Evolutionary conservation across 768 basidiomycete species (phyloP).

Genomic region (Tylopilus rubrobrunneus): DNA sequence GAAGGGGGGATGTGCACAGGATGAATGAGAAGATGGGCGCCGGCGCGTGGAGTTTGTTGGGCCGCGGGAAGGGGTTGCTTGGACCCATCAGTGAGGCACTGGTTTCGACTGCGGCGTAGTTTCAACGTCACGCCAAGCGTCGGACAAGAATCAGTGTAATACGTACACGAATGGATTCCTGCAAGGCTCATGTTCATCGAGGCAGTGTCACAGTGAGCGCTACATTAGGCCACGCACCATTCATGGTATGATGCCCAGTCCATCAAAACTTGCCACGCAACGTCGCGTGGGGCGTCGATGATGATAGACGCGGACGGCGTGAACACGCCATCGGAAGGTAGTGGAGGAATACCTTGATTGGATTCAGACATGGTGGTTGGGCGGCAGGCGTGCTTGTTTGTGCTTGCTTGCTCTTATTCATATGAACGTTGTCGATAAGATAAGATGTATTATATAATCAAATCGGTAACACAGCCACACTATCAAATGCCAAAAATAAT

Average conservation of each 20-base stretch:
- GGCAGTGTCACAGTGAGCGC: neutral
- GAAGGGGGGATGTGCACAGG: slow-evolving; percentile 61
- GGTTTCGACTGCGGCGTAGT: slow-evolving; percentile 40
- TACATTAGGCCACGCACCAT: slow-evolving; percentile 42
- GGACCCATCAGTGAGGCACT: slow-evolving; percentile 41
- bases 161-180: slow-evolving; percentile 71
- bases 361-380: neutral
- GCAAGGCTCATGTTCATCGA: neutral
- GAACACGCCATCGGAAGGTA: slow-evolving; percentile 43
- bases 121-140: neutral
- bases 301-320: slow-evolving; percentile 40
- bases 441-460: slow-evolving; percentile 1
- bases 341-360: slow-evolving; percentile 35
- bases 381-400: neutral
- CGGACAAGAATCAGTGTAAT: neutral
- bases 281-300: slow-evolving; percentile 59
- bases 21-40: slow-evolving; percentile 43
- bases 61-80: slow-evolving; percentile 34
- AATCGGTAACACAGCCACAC: neutral
- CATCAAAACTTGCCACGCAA: slow-evolving; percentile 57
- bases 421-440: neutral
- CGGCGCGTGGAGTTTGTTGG: slow-evolving; percentile 49
- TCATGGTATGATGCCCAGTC: slow-evolving; percentile 60
- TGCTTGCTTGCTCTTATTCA: neutral
- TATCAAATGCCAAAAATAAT: neutral